These are phyloP conservation scores for Chalciporus chontae DNA, from an alignment of 768 basidiomycete species.

Conservation along the genomic window DNA sequence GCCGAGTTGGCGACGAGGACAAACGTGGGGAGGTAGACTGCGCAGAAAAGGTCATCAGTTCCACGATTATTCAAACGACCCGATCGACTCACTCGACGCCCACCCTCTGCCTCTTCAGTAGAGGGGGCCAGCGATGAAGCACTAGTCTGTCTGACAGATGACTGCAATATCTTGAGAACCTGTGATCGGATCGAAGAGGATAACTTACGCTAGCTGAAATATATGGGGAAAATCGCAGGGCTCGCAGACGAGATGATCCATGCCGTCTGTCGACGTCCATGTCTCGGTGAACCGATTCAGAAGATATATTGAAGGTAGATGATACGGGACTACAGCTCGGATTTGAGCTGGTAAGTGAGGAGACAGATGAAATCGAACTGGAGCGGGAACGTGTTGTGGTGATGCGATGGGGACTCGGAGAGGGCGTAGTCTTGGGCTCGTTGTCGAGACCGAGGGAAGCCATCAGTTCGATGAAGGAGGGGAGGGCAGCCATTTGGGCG, in stretches of 20 bases:
- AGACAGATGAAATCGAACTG: constrained; percentile 46
- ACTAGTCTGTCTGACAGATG: constrained; percentile 44
- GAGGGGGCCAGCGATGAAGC: constrained; percentile 34
- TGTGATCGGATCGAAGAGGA: neutral
- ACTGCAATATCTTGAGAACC: constrained; percentile 24
- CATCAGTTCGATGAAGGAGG: constrained; percentile 88
- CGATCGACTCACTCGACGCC: constrained; percentile 35
- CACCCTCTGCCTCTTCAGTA: constrained; percentile 23
- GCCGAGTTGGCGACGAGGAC: constrained; percentile 41
- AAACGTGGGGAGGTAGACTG: constrained; percentile 35
- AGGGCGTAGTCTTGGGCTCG: constrained; percentile 32
- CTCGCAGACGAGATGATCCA: constrained; percentile 24
- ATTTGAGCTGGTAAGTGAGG: constrained; percentile 38
- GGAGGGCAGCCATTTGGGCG: constrained; percentile 63
- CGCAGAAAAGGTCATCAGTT: constrained; percentile 23
- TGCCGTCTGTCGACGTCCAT: constrained; percentile 29
- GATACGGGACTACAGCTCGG: constrained; percentile 28
- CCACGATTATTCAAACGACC: constrained; percentile 27
- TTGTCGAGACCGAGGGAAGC: constrained; percentile 73
- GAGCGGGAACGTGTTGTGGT: constrained; percentile 30
- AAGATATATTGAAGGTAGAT: constrained; percentile 35
- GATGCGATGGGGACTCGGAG: constrained; percentile 24
- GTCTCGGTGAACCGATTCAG: constrained; percentile 26
- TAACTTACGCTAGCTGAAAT: constrained; percentile 25
- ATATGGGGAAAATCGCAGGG: constrained; percentile 31